These are phyloP conservation scores for Thelephora ganbajun DNA, from an alignment of 768 basidiomycete genomes.

Conservation along the genomic window DNA sequence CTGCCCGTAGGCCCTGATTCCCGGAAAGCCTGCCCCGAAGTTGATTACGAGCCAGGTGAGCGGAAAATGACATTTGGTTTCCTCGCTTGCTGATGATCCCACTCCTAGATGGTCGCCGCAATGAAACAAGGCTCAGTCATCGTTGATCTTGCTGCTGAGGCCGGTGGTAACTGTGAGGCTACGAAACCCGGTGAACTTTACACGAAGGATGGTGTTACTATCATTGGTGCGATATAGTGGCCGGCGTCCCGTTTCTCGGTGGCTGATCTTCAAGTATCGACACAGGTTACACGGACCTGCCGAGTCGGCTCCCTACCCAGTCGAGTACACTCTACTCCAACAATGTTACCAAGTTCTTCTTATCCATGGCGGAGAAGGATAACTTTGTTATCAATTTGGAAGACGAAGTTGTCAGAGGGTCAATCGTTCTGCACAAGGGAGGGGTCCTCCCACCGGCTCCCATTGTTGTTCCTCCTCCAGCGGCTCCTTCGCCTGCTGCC, in stretches of 20 bases:
- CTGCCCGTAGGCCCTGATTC: conserved; percentile 52
- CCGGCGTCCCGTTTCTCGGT: not conserved
- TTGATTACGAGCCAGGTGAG: conserved; percentile 57
- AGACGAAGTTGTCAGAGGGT: conserved; percentile 77
- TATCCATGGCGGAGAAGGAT: conserved; percentile 54
- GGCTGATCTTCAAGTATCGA: not conserved
- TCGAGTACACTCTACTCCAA: conserved; percentile 85
- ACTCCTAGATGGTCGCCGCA: conserved; percentile 55
- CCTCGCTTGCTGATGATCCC: not conserved
- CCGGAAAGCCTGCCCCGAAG: conserved; percentile 77
- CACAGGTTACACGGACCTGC: conserved; percentile 69
- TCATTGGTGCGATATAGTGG: conserved; percentile 41
- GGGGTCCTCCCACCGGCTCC: conserved; percentile 52
- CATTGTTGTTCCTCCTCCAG: conserved; percentile 51
- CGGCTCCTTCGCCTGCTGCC: conserved; percentile 33
- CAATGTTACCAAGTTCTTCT: conserved; percentile 80
- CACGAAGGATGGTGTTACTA: conserved; percentile 62
- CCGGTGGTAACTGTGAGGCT: conserved; percentile 81
- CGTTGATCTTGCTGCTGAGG: conserved; percentile 77
- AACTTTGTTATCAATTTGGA: conserved; percentile 55
- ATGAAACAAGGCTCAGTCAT: conserved; percentile 90
- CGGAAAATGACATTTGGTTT: not conserved
- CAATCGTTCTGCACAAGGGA: conserved; percentile 61
- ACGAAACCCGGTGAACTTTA: conserved; percentile 66
- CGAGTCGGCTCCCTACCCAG: conserved; percentile 81